Base-by-base conservation (phyloP, 139 green algal genomes). In the Asterochloris erici region DNA sequence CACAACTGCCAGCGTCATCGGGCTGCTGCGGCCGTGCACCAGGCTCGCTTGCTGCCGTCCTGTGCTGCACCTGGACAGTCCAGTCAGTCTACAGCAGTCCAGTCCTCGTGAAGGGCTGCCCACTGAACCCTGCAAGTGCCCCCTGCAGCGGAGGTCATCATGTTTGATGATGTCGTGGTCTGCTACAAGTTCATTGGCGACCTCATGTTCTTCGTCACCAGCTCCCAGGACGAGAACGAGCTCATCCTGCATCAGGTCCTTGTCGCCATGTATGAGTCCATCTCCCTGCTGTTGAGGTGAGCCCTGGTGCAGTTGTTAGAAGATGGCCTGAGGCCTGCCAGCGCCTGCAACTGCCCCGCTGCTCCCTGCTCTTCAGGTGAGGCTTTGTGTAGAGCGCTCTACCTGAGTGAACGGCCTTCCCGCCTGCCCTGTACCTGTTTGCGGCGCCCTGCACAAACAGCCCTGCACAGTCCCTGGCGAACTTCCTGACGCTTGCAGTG, bases 191-290 rank as follows among this genome's bases (percentile, higher is more conserved):
- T 96, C 78, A 82, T 98, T 14, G 91, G 91, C 0, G 97, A 99
- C 89, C 91, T 99, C 60, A 96, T 98, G 88, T 99, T 99, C 85
- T 99, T 97, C 84, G 95, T 98, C 21, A 97, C 94, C 4, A 97
- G 94, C 9, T 88, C 87, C 21, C 87, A 93, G 60, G 93, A 98
- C 29, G 97, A 99, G 84, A 99, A 99, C 79, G 97, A 99, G 90
- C 89, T 99, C 23, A 93, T 99, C 11, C 82, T 99, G 26, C 90
- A 88, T 71, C 88, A 89, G 29, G 96, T 98, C 6, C 90, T 99
- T 61, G 84, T 93, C 60, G 94, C 90, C 0, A 96, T 99, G 85
- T 95, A 92, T 61, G 96, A 99, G 81, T 91, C 93, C 27, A 87
- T 98, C 14, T 93, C 91, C 9, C 87, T 96, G 26, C 85, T 98